Evolutionary conservation across 805 yeast genomes (phyloP).

Genomic region (Cyberlindnera bimundalis): DNA sequence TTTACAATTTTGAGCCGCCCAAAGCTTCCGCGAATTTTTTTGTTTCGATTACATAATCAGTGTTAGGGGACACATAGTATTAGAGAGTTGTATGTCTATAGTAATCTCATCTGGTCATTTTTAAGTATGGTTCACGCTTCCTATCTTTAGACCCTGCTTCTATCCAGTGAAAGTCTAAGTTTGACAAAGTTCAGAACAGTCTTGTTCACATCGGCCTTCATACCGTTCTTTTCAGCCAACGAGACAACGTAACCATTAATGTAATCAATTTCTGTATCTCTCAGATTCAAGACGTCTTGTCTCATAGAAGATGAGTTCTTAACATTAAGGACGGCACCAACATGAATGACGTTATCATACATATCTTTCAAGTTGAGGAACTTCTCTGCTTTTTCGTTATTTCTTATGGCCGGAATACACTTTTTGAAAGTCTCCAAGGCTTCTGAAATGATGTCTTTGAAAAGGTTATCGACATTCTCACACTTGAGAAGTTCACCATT

Average conservation of each 20-base stretch:
- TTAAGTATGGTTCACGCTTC: too few species aligned
- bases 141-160: constrained; percentile 9
- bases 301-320: constrained; percentile 53
- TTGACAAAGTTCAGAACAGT: constrained; percentile 34
- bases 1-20: constrained; percentile 8
- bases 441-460: constrained; percentile 33
- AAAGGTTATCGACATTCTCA: constrained; percentile 36
- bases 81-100: too few species aligned
- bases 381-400: constrained; percentile 20
- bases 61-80: too few species aligned
- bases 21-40: constrained; percentile 1
- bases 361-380: constrained; percentile 32
- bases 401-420: constrained; percentile 30
- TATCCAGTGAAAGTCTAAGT: constrained; percentile 27
- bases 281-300: constrained; percentile 49
- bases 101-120: too few species aligned
- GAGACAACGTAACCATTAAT: constrained; percentile 76
- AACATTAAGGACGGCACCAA: constrained; percentile 45
- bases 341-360: constrained; percentile 33
- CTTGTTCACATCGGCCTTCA: constrained; percentile 31
- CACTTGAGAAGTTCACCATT: constrained; percentile 71
- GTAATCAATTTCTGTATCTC: constrained; percentile 72
- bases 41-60: too few species aligned
- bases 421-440: constrained; percentile 30
- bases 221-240: constrained; percentile 45